phyloP scores from a whole-genome alignment of 805 yeast species.

The Clavispora asparagi region DNA sequence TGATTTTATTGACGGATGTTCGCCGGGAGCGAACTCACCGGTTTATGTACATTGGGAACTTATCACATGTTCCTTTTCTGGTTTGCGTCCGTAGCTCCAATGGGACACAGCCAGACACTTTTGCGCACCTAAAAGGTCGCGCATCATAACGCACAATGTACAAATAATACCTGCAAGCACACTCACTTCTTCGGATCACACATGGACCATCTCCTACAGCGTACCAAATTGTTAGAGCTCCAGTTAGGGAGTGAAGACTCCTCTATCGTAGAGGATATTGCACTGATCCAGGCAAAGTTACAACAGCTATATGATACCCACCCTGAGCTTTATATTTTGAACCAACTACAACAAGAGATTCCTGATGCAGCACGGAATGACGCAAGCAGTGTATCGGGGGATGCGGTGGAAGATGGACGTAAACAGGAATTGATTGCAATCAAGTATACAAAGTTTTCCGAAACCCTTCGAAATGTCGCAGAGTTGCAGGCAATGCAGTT shows the following conservation, averaged over 20 bases:
- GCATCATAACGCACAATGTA: background rate
- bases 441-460: conserved; percentile 17
- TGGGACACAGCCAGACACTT: background rate
- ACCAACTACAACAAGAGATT: background rate
- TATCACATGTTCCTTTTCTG: too few species aligned
- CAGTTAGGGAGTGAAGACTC: conserved; percentile 1
- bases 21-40: background rate
- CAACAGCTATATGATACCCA: conserved; percentile 4
- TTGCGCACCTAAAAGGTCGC: background rate
- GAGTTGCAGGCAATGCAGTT: conserved; percentile 21
- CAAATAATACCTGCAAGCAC: too few species aligned
- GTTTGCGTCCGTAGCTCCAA: too few species aligned
- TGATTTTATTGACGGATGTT: too few species aligned
- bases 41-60: background rate
- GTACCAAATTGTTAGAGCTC: conserved; percentile 4
- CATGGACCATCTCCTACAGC: background rate
- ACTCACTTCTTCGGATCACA: too few species aligned
- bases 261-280: conserved; percentile 3
- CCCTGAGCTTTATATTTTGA: conserved; percentile 7
- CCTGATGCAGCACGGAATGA: background rate
- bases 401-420: background rate
- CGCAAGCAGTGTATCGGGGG: background rate
- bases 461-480: conserved; percentile 17
- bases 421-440: conserved; percentile 19
- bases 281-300: conserved; percentile 7